Percentiles rank a stretch among this genome's conserved stretches.
phyloP scores from a whole-genome alignment of 768 basidiomycete species.

The Ramaria rubella region DNA sequence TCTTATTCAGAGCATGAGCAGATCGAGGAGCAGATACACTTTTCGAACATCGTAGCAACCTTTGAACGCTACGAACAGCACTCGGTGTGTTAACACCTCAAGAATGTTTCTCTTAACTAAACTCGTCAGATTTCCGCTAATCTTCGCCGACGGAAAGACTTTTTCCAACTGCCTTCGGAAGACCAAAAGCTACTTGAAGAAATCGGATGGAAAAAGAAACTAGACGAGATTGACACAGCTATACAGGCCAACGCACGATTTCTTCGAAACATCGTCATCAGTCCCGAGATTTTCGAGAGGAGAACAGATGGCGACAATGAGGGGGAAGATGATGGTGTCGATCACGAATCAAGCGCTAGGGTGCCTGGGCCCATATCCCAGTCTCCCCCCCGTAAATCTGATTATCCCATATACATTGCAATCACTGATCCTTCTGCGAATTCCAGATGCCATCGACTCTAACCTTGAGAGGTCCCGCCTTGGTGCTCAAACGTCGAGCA shows the following conservation, averaged over 20 bases:
- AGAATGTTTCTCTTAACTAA: neutral
- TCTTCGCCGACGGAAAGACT: conserved; percentile 67
- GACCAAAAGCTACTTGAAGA: conserved; percentile 64
- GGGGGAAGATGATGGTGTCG: conserved; percentile 25
- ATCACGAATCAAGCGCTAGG: conserved; percentile 9
- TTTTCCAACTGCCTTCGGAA: conserved; percentile 57
- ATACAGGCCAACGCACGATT: conserved; percentile 79
- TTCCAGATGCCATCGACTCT: neutral
- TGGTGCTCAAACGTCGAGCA: too few species aligned
- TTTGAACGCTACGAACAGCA: conserved; percentile 73
- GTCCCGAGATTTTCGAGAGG: conserved; percentile 84
- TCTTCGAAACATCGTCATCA: conserved; percentile 61
- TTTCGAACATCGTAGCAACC: conserved; percentile 66
- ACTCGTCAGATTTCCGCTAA: conserved; percentile 55
- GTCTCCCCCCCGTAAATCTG: neutral
- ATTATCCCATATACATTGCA: neutral
- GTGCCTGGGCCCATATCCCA: neutral
- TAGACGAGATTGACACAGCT: conserved; percentile 72
- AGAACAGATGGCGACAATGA: conserved; percentile 32
- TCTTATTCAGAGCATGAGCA: conserved; percentile 13
- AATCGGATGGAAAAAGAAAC: conserved; percentile 72
- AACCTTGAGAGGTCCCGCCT: too few species aligned
- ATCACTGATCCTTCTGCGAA: neutral
- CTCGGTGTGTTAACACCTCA: conserved; percentile 42
- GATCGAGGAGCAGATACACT: conserved; percentile 60